Evolutionary conservation across 805 yeast species (phyloP), one percentile per base, ranked within the genome.

Genomic region (Suhomyces faveliae): DNA sequence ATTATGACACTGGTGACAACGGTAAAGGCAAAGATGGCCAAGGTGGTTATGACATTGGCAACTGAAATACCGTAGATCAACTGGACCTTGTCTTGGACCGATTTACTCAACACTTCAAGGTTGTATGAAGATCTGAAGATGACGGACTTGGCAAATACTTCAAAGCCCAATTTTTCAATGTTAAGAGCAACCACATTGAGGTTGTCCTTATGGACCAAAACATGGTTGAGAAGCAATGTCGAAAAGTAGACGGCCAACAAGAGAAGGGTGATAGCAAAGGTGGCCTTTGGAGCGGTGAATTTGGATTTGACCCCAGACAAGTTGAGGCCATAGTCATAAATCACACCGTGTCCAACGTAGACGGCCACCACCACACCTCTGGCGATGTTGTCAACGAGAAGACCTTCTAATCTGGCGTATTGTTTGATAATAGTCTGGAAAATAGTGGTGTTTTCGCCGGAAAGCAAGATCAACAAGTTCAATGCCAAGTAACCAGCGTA

Each of bases 341-440:
- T 33, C 13, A 45, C 35, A 12, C 48, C 48, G 22, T 45, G 48
- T 3, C 48, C 48, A n/a, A 24, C 17, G 17, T 45, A 45, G 5
- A 45, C 15, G 1, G 33, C 33, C 15, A 45, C 22, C 3, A 17
- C 13, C 2, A 30, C 40, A 4, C 33, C 33, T 21, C 17, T 41
- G n/a, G 30, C 10, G 10, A 40, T 8, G 19, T 23, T 45, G 9
- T 40, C 43, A 5, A 42, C 35, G 7, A 42, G 12, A 7, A 25
- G 10, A n/a, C 27, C 21, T 24, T 45, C 43, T 4, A 45, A 21
- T 39, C 37, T 39, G 27, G 29, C 20, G 20, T 30, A 29, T 7
- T n/a, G 20, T 11, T 12, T 17, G 20, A 40, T n/a, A 10, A 40
- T 12, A 8, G 6, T 6, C 13, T 29, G 17, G 21, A 35, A 20